These are phyloP conservation scores for Coemansia sp. DNA, from an alignment of 192 early-diverging fungal genomes.

Conservation along the genomic window DNA sequence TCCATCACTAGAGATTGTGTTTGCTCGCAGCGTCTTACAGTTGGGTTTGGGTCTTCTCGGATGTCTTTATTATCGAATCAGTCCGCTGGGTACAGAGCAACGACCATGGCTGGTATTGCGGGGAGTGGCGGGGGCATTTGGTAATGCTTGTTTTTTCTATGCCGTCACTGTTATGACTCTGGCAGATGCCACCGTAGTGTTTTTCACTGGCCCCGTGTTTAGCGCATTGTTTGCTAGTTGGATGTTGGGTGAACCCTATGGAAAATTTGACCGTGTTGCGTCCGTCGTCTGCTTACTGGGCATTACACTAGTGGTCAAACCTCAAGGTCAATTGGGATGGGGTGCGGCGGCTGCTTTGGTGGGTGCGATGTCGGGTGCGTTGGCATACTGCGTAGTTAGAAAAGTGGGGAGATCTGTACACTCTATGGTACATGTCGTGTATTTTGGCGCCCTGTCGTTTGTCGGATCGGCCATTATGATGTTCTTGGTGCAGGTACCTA, in stretches of 20 bases:
- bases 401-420: conserved; percentile 72
- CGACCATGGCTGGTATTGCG: conserved; percentile 65
- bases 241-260: conserved; percentile 68
- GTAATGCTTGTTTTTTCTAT: conserved; percentile 73
- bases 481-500: conserved; percentile 31
- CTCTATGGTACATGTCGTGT: conserved; percentile 78
- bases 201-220: conserved; percentile 79
- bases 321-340: conserved; percentile 27
- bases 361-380: conserved; percentile 63
- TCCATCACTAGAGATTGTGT: conserved; percentile 72
- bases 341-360: conserved; percentile 58
- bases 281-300: conserved; percentile 63
- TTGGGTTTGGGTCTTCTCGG: conserved; percentile 59
- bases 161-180: conserved; percentile 68
- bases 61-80: conserved; percentile 57
- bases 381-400: conserved; percentile 74
- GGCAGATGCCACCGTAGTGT: conserved; percentile 77
- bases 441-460: conserved; percentile 70
- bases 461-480: conserved; percentile 54
- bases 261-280: conserved; percentile 58
- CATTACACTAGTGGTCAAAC: conserved; percentile 67
- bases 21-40: conserved; percentile 73
- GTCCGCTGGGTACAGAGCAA: conserved; percentile 59
- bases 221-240: conserved; percentile 68
- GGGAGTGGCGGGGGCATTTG: conserved; percentile 66